Evolutionary conservation across 208 protist genomes (phyloP).

Genomic region (Leishmania tarentolae): DNA sequence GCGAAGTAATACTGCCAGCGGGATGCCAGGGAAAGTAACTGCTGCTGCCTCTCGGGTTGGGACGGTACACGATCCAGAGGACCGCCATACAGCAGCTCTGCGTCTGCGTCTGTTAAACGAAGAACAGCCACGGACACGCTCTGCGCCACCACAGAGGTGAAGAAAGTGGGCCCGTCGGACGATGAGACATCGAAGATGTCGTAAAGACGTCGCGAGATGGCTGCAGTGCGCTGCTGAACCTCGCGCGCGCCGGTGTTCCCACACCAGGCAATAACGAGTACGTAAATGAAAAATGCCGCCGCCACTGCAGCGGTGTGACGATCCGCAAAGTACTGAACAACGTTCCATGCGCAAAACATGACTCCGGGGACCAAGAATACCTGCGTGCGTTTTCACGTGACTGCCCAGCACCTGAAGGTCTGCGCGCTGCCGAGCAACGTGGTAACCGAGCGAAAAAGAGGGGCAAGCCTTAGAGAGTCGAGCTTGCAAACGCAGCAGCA

Average conservation of each 20-base stretch:
- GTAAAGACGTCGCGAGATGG: not conserved
- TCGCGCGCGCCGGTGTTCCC: slow-evolving; percentile 3
- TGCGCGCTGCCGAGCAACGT: not conserved
- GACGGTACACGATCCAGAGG: not conserved
- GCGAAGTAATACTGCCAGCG: slow-evolving; percentile 25
- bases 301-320: slow-evolving; percentile 23
- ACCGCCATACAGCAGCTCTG: slow-evolving; percentile 19
- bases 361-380: not conserved
- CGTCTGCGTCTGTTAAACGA: slow-evolving; percentile 9
- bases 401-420: not conserved
- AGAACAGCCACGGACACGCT: slow-evolving; percentile 10
- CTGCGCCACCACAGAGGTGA: not conserved
- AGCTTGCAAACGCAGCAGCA: not conserved
- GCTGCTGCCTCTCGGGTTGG: not conserved
- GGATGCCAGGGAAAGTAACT: slow-evolving; percentile 1
- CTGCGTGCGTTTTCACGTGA: not conserved
- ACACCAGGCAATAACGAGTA: slow-evolving; percentile 11
- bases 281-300: slow-evolving; percentile 19
- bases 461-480: not conserved
- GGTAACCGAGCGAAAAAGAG: not conserved
- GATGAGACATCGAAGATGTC: not conserved
- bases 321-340: slow-evolving; percentile 19
- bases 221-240: slow-evolving; percentile 4
- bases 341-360: slow-evolving; percentile 4
- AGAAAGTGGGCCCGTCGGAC: not conserved